Conservation (phyloP, 139 green algal genomes). For the Picochlorum sp. region DNA sequence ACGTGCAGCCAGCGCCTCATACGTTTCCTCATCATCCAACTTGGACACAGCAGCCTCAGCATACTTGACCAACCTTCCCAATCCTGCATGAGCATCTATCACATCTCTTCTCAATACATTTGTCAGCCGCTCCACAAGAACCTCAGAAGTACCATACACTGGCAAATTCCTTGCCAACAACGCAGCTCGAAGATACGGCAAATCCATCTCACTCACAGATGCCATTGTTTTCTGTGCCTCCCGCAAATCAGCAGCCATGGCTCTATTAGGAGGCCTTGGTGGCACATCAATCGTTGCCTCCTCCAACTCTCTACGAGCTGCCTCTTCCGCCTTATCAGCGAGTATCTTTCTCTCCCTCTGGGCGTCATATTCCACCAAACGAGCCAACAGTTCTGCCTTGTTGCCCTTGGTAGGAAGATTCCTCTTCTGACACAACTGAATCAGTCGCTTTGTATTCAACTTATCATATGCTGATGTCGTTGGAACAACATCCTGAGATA, state of each 20-base stretch:
- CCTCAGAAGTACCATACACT: conserved; percentile 19
- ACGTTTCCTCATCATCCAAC: conserved; percentile 11
- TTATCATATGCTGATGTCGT: conserved; percentile 9
- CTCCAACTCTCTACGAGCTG: neutral
- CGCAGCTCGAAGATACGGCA: conserved; percentile 12
- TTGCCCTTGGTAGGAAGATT: conserved; percentile 11
- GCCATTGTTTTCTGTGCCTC: neutral
- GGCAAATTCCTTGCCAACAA: conserved; percentile 6
- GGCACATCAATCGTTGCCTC: conserved; percentile 11
- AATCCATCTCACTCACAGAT: neutral
- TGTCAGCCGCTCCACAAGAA: conserved; percentile 16
- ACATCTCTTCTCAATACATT: conserved; percentile 12
- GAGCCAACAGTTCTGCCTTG: conserved; percentile 16
- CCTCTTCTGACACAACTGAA: conserved; percentile 5
- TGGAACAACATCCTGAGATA: neutral
- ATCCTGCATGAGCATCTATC: conserved; percentile 13
- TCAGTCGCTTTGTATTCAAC: conserved; percentile 4
- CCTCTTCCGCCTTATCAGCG: neutral
- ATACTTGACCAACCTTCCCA: conserved; percentile 14
- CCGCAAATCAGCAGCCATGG: neutral
- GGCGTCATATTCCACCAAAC: conserved; percentile 10
- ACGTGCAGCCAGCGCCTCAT: conserved; percentile 6
- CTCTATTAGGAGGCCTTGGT: conserved; percentile 10
- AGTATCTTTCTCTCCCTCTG: neutral
- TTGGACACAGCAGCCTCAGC: conserved; percentile 15